Conservation (phyloP, 805 yeast genomes). For the Schwanniomyces polymorphus region DNA sequence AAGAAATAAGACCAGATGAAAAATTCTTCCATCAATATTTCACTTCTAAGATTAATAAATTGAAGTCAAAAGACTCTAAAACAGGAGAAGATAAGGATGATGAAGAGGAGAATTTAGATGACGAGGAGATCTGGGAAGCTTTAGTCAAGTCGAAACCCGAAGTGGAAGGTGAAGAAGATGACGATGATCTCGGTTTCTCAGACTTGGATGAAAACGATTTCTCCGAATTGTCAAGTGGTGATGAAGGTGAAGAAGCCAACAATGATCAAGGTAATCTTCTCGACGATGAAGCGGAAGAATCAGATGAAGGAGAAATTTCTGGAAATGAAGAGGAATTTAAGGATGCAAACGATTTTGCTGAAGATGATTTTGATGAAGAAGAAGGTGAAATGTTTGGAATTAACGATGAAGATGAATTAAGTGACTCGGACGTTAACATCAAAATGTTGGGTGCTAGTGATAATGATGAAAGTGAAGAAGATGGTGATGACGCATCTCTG, state of each 20-base stretch:
- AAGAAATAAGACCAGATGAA: conserved; percentile 82
- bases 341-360: not conserved
- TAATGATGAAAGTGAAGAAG: conserved; percentile 19
- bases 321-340: conserved; percentile 15
- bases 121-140: conserved; percentile 81
- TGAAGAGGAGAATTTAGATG: conserved; percentile 49
- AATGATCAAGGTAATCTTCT: conserved; percentile 20
- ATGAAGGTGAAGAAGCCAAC: conserved; percentile 18
- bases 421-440: conserved; percentile 16
- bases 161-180: conserved; percentile 49
- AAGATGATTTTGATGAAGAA: conserved; percentile 19
- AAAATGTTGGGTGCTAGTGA: conserved; percentile 18
- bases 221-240: conserved; percentile 29
- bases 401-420: conserved; percentile 12
- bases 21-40: conserved; percentile 86
- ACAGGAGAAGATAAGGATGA: conserved; percentile 20
- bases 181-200: conserved; percentile 30
- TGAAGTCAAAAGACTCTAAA: conserved; percentile 23
- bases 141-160: conserved; percentile 74
- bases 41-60: conserved; percentile 51
- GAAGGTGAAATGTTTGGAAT: conserved; percentile 19
- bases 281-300: conserved; percentile 26
- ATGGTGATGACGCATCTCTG: conserved; percentile 7
- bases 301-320: conserved; percentile 13
- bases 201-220: conserved; percentile 48